Percentiles rank a stretch among this genome's conserved stretches.
Conservation (phyloP, 2,329 filamentous ascomycete genomes). For the Orbilia javanica region DNA sequence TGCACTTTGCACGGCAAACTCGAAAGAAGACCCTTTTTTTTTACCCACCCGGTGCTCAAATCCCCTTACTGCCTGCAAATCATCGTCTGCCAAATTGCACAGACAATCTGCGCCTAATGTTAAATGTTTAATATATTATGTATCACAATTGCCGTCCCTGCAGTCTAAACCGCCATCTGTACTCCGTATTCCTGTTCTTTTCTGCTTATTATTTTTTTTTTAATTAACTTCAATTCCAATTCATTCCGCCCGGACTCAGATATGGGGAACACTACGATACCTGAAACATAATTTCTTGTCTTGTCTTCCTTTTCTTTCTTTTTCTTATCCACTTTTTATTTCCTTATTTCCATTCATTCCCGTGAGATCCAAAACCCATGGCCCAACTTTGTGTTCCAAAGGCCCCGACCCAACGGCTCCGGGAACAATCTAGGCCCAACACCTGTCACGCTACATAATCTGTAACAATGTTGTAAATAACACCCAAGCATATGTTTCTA, state of each 20-base stretch:
- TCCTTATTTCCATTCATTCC: background rate
- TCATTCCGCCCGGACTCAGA: background rate
- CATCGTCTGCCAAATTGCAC: constrained; percentile 18
- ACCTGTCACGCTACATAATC: constrained; percentile 12
- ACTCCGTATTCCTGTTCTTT: background rate
- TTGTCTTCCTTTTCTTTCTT: background rate
- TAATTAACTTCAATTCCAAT: background rate
- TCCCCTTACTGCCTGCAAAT: constrained; percentile 9
- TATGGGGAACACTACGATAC: constrained; percentile 6
- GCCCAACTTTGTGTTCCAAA: background rate
- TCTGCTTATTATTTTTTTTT: background rate
- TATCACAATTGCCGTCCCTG: constrained; percentile 29
- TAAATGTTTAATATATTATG: constrained; percentile 21
- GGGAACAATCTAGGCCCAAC: constrained; percentile 21
- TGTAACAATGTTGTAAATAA: constrained; percentile 5
- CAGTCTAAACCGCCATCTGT: constrained; percentile 5
- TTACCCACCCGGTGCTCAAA: background rate
- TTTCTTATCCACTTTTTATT: background rate
- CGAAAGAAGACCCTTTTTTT: too few relatives aligned
- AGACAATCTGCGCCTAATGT: constrained; percentile 17
- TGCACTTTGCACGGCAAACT: constrained; percentile 1
- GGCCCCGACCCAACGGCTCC: background rate
- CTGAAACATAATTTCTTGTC: background rate
- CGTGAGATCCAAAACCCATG: background rate
- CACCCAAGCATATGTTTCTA: background rate